Conservation (phyloP, 768 basidiomycete genomes). For the Lentinula raphanica region DNA sequence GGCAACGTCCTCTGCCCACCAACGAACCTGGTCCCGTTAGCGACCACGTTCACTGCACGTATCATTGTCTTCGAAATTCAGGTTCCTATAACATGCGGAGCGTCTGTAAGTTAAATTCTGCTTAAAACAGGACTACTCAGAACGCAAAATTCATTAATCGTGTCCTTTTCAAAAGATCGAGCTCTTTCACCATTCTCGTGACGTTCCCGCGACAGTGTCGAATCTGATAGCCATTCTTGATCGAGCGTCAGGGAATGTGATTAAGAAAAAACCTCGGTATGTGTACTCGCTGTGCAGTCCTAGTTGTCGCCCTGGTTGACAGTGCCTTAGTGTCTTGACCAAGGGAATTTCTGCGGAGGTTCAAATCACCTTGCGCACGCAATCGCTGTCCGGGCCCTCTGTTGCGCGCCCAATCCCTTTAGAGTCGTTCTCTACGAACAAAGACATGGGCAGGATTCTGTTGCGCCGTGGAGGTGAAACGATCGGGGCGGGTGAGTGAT, state of each 20-base stretch:
- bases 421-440: constrained; percentile 82
- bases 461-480: constrained; percentile 90
- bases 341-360: constrained; percentile 84
- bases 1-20: constrained; percentile 87
- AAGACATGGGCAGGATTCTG: constrained; percentile 93
- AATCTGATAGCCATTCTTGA: constrained; percentile 80
- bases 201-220: constrained; percentile 84
- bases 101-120: constrained; percentile 51
- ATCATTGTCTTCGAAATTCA: constrained; percentile 93
- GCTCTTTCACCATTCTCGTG: constrained; percentile 89
- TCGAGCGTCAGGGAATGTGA: constrained; percentile 63
- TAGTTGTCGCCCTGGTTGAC: too few relatives aligned
- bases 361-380: constrained; percentile 67
- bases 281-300: constrained; percentile 23
- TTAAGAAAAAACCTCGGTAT: constrained; percentile 79
- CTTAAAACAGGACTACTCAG: neutral
- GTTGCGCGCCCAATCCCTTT: constrained; percentile 66
- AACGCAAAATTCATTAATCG: neutral
- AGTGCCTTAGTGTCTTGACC: constrained; percentile 62
- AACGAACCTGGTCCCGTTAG: constrained; percentile 67
- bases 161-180: constrained; percentile 57
- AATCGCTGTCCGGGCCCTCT: constrained; percentile 42
- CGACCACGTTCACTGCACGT: constrained; percentile 72
- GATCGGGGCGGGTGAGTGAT: constrained; percentile 77
- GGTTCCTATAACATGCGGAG: constrained; percentile 81